phyloP scores from a whole-genome alignment of 2,329 filamentous ascomycete genomes.

The Xylaria sp. region DNA sequence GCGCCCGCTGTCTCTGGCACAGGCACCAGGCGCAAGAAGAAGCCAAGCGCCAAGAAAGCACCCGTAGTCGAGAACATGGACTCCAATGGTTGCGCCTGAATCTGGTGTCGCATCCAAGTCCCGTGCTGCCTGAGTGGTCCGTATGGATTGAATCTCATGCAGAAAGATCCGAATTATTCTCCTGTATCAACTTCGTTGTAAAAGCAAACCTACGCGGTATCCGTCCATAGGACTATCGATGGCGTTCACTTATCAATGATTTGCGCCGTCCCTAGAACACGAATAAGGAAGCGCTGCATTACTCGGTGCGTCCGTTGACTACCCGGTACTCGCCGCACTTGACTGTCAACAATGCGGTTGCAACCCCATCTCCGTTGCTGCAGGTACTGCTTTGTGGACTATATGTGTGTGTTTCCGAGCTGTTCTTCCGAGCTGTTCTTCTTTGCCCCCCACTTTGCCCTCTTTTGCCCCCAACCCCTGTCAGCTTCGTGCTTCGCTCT shows the following conservation, averaged over 20 bases:
- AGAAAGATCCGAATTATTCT: not conserved
- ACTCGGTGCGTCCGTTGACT: not conserved
- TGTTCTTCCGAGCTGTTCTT: not conserved
- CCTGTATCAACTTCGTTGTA: conserved; percentile 1
- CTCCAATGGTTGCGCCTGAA: conserved; percentile 5
- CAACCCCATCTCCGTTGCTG: not conserved
- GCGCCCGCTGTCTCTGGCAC: conserved; percentile 39
- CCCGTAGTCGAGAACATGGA: conserved; percentile 16
- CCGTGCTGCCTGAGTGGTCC: not conserved
- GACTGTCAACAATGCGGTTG: not conserved
- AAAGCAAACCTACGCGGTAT: conserved; percentile 5
- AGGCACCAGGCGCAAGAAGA: conserved; percentile 32
- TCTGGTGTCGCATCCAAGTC: conserved; percentile 4
- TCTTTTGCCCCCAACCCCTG: not conserved
- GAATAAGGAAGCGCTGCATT: not conserved
- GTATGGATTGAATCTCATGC: not conserved
- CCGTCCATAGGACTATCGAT: not conserved
- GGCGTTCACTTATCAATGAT: not conserved
- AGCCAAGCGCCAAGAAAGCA: conserved; percentile 25
- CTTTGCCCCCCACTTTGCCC: not conserved
- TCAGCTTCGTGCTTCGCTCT: not conserved
- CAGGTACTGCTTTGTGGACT: not conserved
- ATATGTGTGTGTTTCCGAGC: not conserved
- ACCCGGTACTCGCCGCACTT: not conserved
- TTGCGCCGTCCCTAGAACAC: not conserved